These are phyloP conservation scores for Emmonsiellopsis sp. DNA, from an alignment of 2,329 filamentous ascomycete species.

Conservation along the genomic window DNA sequence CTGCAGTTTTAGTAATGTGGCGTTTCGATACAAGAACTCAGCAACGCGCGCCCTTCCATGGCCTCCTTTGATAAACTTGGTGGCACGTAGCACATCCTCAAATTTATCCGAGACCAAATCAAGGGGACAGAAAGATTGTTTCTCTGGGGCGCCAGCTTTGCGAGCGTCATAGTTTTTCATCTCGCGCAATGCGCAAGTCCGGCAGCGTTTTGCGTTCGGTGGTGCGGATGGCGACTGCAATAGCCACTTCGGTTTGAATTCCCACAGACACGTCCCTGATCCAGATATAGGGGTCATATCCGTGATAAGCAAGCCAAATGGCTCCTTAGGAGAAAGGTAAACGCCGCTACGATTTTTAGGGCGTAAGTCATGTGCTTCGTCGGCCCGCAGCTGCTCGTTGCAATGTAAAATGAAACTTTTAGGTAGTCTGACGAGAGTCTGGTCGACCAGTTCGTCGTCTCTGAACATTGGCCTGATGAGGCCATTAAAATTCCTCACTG, in stretches of 20 bases:
- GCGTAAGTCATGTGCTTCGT: constrained; percentile 37
- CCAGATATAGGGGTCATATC: constrained; percentile 53
- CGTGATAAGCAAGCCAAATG: constrained; percentile 59
- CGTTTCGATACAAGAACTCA: constrained; percentile 24
- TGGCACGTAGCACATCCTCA: constrained; percentile 36
- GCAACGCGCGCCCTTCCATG: constrained; percentile 22
- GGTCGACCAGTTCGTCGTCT: constrained; percentile 44
- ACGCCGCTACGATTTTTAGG: constrained; percentile 41
- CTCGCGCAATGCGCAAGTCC: constrained; percentile 59
- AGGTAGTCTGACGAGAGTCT: constrained; percentile 44
- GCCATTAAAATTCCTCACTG: constrained; percentile 28
- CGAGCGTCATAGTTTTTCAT: constrained; percentile 35
- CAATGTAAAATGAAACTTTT: constrained; percentile 37
- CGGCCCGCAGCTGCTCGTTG: constrained; percentile 44
- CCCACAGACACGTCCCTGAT: constrained; percentile 40
- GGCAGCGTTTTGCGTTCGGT: constrained; percentile 51
- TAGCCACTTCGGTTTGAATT: constrained; percentile 84
- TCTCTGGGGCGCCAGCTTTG: constrained; percentile 18
- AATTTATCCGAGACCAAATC: constrained; percentile 46
- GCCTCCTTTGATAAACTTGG: constrained; percentile 26
- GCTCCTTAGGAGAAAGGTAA: constrained; percentile 46
- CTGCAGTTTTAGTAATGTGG: constrained; percentile 25
- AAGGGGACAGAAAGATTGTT: constrained; percentile 52
- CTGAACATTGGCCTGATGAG: constrained; percentile 47
- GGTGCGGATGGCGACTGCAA: constrained; percentile 66